These are phyloP conservation scores for Phytophthora capsici DNA, from an alignment of 352 stramenopile species.

Conservation along the genomic window DNA sequence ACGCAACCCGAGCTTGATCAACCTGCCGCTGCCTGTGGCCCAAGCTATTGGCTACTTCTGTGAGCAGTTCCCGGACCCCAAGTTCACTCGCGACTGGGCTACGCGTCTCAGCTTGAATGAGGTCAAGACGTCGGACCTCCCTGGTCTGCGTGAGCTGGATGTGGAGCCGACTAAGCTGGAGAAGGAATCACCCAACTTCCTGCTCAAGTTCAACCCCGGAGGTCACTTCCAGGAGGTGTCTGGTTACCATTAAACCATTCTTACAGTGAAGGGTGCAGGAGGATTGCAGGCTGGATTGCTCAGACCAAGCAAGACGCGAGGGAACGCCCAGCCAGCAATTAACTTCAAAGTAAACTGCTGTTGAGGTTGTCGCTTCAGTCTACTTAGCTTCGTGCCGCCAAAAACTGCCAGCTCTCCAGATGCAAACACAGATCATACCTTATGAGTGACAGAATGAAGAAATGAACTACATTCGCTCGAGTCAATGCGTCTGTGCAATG, in stretches of 20 bases:
- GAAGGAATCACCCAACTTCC: conserved; percentile 95
- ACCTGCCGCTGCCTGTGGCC: conserved; percentile 80
- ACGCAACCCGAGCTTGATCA: conserved; percentile 74
- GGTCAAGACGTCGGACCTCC: conserved; percentile 82
- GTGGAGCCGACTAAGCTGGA: conserved; percentile 93
- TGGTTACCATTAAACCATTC: conserved; percentile 77
- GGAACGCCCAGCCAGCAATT: conserved; percentile 15
- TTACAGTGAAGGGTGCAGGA: conserved; percentile 5
- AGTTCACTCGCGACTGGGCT: conserved; percentile 83
- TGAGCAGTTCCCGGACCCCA: conserved; percentile 85
- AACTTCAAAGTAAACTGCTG: conserved; percentile 7
- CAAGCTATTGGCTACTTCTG: conserved; percentile 81
- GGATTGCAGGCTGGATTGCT: neutral
- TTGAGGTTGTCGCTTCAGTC: conserved; percentile 6
- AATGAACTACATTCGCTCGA: conserved; percentile 25
- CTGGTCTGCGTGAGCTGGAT: conserved; percentile 81
- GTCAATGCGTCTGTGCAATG: no score
- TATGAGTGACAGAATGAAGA: conserved; percentile 47
- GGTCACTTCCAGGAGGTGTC: conserved; percentile 95
- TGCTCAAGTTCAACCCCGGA: conserved; percentile 94
- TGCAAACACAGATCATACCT: conserved; percentile 32
- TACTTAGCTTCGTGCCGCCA: conserved; percentile 2
- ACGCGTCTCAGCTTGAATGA: conserved; percentile 81
- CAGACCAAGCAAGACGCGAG: conserved; percentile 23
- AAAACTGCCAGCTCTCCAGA: conserved; percentile 7